Percentiles rank a stretch among this genome's conserved stretches.
Conservation (phyloP, 768 basidiomycete species). For the Phylloporus arenicola region DNA sequence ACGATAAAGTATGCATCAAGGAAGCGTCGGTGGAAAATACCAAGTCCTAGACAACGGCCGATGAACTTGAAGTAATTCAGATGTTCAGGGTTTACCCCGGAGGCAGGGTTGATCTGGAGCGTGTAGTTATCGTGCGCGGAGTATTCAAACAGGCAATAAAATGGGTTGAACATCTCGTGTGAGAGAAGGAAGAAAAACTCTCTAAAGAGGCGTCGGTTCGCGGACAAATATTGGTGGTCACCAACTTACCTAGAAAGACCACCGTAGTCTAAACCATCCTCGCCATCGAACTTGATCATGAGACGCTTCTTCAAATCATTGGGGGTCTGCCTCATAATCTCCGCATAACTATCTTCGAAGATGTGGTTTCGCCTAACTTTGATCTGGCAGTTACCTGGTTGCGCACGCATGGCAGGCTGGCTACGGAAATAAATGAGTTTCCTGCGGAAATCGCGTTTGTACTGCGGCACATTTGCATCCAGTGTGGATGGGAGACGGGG, state of each 20-base stretch:
- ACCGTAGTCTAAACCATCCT: constrained; percentile 98
- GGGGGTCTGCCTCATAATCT: constrained; percentile 99
- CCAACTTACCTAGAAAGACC: constrained; percentile 81
- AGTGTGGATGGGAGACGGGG: constrained; percentile 92
- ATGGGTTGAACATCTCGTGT: constrained; percentile 99
- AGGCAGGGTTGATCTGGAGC: constrained; percentile 97
- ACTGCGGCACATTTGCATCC: constrained; percentile 96
- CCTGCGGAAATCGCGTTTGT: constrained; percentile 98
- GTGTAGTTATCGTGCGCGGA: constrained; percentile 99
- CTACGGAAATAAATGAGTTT: constrained; percentile 99
- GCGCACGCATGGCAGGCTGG: constrained; percentile 96
- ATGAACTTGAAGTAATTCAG: constrained; percentile 99
- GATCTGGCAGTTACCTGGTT: constrained; percentile 98
- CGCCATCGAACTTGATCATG: constrained; percentile 99
- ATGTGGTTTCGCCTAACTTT: constrained; percentile 98
- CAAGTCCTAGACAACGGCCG: constrained; percentile 89
- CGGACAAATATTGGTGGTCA: neutral
- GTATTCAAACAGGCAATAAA: constrained; percentile 99
- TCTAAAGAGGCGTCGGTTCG: constrained; percentile 39
- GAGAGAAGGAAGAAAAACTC: constrained; percentile 99
- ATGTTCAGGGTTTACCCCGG: constrained; percentile 97
- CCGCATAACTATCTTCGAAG: constrained; percentile 98
- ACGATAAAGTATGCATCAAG: constrained; percentile 99
- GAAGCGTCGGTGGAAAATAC: constrained; percentile 99
- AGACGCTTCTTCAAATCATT: constrained; percentile 97